A percentile compares a stretch with the other conserved stretches of the same genome.
phyloP scores from a whole-genome alignment of 2,329 filamentous ascomycete species.

The Paecilomyces formosus region DNA sequence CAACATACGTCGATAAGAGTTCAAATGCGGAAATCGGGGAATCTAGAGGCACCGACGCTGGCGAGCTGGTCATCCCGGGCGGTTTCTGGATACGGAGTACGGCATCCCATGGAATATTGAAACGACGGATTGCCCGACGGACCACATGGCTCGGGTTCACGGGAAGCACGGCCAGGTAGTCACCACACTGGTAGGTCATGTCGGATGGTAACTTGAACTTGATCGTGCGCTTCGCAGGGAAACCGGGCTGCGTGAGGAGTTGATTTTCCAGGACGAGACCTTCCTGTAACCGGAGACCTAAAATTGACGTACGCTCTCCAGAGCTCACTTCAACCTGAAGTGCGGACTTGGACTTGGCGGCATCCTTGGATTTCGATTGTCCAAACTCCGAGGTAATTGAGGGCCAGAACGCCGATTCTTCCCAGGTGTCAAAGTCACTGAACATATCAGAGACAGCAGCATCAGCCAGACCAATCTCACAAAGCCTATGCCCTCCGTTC shows the following conservation, averaged over 20 bases:
- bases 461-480: conserved; percentile 50
- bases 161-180: conserved; percentile 69
- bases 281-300: conserved; percentile 58
- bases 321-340: conserved; percentile 45
- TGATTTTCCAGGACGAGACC: conserved; percentile 51
- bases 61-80: conserved; percentile 34
- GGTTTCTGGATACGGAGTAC: conserved; percentile 54
- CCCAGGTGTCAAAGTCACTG: conserved; percentile 61
- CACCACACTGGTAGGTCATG: conserved; percentile 62
- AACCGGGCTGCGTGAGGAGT: conserved; percentile 44
- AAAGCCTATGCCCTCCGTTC: conserved; percentile 44
- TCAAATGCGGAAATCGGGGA: conserved; percentile 54
- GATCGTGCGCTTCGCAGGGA: conserved; percentile 56
- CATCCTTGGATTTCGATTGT: conserved; percentile 9
- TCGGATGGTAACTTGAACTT: conserved; percentile 60
- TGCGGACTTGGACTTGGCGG: conserved; percentile 25
- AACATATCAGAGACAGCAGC: conserved; percentile 60
- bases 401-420: conserved; percentile 51
- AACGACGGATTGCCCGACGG: conserved; percentile 54
- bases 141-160: conserved; percentile 59
- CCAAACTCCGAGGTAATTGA: conserved; percentile 38
- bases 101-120: conserved; percentile 62
- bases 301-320: conserved; percentile 46
- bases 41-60: conserved; percentile 43
- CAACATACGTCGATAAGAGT: conserved; percentile 63